Base-by-base conservation (phyloP, 2,329 filamentous ascomycete species). In the Botrytis hyacinthi region DNA sequence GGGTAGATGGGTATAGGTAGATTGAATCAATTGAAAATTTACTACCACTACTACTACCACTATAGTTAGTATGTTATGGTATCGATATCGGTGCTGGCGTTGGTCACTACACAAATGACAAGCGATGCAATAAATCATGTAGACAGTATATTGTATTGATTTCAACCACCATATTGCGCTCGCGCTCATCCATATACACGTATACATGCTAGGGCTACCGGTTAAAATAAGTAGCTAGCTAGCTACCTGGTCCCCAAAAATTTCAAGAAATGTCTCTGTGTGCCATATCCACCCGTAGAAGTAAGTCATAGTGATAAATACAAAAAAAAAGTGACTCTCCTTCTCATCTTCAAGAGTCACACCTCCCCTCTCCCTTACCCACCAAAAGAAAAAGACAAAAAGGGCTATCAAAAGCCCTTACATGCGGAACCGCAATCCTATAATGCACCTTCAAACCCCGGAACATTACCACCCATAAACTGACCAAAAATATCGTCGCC, bases 401-500 rank as follows among this genome's bases (percentile, higher is more conserved):
- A 62, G 16, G 7, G 16, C n/a, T 20, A 42, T 32, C 48, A 57
- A 26, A 46, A 67, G 14, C 7, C 9, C 18, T 18, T 4, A 42
- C n/a, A n/a, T 18, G 7, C 20, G 7, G 16, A 68, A 57, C 22
- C 14, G 16, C 54, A 16, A 32, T 6, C 22, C n/a, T 69, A 69
- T 48, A 57, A 18, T 26, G 48, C 37, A 5, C 75, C 76, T 16
- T 79, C 76, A 62, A 78, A 79, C 7, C 74, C 75, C 71, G 70
- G 65, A 18, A 73, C 73, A 40, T 70, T 69, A 3, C 77, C 75
- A n/a, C 77, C 77, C 70, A 76, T 69, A 8, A 73, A 73, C 6
- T 73, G 71, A 29, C 72, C 72, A 59, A 81, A 80, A 7, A 76
- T 71, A 69, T 81, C 78, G 26, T 81, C 79, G 62, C 74, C 76